Evolutionary conservation across 768 basidiomycete genomes (phyloP), one percentile per base, ranked within the genome.

Genomic region (Macrocybe gigantea): DNA sequence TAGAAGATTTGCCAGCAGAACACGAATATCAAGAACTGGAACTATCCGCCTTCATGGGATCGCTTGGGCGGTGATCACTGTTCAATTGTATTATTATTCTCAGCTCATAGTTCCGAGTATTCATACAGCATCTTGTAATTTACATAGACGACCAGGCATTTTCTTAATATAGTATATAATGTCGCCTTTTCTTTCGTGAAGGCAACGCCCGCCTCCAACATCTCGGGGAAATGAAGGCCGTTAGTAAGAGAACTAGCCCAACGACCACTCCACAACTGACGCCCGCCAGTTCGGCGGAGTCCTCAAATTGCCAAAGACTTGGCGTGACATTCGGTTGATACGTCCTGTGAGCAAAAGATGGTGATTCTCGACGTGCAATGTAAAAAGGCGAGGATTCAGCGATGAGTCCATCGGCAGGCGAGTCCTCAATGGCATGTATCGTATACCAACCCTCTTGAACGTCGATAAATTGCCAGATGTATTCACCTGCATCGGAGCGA

Each of bases 21-120:
- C 89, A 94, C 47, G 95, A 98, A 67, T 98, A 96, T 60, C 82
- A 89, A 61, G 82, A 80, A 44, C 65, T 96, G 57, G 91, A 94
- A 56, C 69, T 97, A 49, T 82, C 86, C 38, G 83, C 78, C 60
- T 97, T 95, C 70, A 85, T 97, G 83, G 80, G 81, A 49, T 88
- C 90, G n/a, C 70, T 93, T 41, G 79, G 78, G 56, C 73, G 76
- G 66, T 79, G 60, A 66, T 45, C 34, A 49, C 42, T 51, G 48
- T 22, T 4, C 22, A 22, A 32, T 53, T 49, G 62, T 60, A 55
- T 60, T 51, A 57, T 66, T 60, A 58, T 60, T 62, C 54, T 60
- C 53, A 47, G 54, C 52, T 41, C 44, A 42, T 34, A 51, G 22
- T 45, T 40, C 22, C 37, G 39, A n/a, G 29, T 45, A 12, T 45